Evolutionary conservation across 2,329 filamentous ascomycete species (phyloP), one percentile per base, ranked within the genome.

Genomic region (Hymenoscyphus albidus): DNA sequence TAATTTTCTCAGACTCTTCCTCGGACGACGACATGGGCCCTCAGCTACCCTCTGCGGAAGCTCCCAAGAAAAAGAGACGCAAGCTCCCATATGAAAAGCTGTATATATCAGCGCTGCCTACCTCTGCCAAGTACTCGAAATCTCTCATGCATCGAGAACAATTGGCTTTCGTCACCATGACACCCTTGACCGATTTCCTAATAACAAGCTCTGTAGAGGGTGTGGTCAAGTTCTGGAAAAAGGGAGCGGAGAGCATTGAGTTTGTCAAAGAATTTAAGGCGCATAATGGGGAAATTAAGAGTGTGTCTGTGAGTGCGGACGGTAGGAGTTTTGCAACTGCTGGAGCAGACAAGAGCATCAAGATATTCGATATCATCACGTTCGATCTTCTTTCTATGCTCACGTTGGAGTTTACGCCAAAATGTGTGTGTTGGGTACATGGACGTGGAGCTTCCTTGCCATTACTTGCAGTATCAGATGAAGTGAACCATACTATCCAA

Each of bases 141-240:
- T 98, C 95, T 57, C 82, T 99, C 74, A 99, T 99, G 96, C 95
- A 99, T 83, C 93, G 94, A 79, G 95, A 99, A 71, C 93, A 97
- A 78, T 80, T 99, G 59, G 86, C 90, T 64, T 98, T 93, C 73
- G 86, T 92, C 68, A 96, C 89, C 13, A 88, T 97, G 76, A 97
- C 96, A 0, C 93, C 93, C 0, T 81, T 89, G 65, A 97, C 94
- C 65, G 95, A 98, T 71, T 99, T 99, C 75, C 82, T 99, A 44
- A 95, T 99, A 68, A 99, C 95, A 0, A 92, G 91, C 67, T 98
- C 95, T 0, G 80, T 91, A 55, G 95, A 99, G 75, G 96, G 96
- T n/a, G 90, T 94, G 0, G 94, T 98, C 71, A 99, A 99, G 78
- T 99, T 99, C 77, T 99, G 95, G 95, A 99, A 99, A 80, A 99